Conservation (phyloP, 2,329 filamentous ascomycete genomes). For the Fusarium foetens region DNA sequence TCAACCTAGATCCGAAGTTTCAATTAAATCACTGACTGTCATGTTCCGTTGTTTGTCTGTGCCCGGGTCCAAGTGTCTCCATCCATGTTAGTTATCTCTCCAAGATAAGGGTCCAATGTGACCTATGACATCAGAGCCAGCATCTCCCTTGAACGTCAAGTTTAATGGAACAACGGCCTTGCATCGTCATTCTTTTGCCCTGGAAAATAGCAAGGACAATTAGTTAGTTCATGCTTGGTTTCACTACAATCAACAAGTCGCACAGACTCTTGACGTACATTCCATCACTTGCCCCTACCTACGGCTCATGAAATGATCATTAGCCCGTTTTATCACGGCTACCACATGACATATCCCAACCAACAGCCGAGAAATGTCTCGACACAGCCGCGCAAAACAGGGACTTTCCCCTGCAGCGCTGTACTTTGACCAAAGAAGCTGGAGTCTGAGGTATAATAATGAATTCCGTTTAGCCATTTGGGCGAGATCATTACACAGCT, state of each 20-base stretch:
- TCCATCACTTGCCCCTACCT: not conserved
- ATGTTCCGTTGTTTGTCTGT: not conserved
- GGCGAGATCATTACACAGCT: not conserved
- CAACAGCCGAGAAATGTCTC: not conserved
- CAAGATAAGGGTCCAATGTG: not conserved
- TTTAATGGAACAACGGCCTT: not conserved
- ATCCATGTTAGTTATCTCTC: not conserved
- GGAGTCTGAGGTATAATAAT: not conserved
- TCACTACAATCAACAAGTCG: not conserved
- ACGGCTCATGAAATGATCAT: not conserved
- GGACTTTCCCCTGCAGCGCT: not conserved
- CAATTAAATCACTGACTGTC: not conserved
- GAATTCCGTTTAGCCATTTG: not conserved
- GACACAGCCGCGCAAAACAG: not conserved
- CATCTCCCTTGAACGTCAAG: slow-evolving; percentile 4
- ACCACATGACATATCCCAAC: not conserved
- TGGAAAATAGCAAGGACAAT: not conserved
- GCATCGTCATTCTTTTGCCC: not conserved
- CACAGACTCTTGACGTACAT: not conserved
- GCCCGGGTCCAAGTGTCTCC: slow-evolving; percentile 3
- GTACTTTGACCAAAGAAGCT: not conserved
- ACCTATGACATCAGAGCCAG: slow-evolving; percentile 8
- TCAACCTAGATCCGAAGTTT: not conserved
- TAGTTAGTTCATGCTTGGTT: not conserved
- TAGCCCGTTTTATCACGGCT: not conserved